Evolutionary conservation across 2,329 filamentous ascomycete species (phyloP).

Genomic region (Aspergillus texensis): DNA sequence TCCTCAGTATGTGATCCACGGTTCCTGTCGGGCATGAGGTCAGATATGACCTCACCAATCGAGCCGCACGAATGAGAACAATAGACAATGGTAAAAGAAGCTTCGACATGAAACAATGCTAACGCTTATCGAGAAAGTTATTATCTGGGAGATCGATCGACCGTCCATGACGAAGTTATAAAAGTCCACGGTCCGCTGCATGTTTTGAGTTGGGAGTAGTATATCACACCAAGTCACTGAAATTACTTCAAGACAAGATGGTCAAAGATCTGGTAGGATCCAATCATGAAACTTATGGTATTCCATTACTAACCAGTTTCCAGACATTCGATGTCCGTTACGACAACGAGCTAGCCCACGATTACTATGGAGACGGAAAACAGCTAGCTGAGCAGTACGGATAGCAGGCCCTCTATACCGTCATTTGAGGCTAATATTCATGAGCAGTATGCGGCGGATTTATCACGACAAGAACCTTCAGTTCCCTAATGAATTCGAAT

Average conservation of each 20-base stretch:
- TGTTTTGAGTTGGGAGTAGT: neutral
- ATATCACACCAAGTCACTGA: neutral
- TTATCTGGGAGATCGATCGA: neutral
- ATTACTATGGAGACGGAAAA: conserved; percentile 21
- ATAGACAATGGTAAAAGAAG: neutral
- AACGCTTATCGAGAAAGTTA: neutral
- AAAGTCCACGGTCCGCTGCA: neutral
- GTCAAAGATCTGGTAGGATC: neutral
- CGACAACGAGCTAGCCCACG: conserved; percentile 21
- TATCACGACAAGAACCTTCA: conserved; percentile 19
- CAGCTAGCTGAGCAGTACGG: conserved; percentile 14
- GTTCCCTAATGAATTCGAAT: conserved; percentile 23
- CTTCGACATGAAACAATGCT: neutral
- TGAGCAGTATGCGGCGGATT: conserved; percentile 8
- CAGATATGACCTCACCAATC: neutral
- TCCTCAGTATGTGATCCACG: neutral
- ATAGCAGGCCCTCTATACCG: too few species aligned
- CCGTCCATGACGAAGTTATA: neutral
- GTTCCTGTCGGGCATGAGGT: neutral
- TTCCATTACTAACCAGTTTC: neutral
- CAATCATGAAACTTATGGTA: neutral
- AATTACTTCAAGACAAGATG: neutral
- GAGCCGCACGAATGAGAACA: neutral
- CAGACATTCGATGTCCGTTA: conserved; percentile 25
- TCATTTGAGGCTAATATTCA: neutral